Evolutionary conservation across 345 rosid genomes (phyloP).

Genomic region (Melastoma malabathricum): DNA sequence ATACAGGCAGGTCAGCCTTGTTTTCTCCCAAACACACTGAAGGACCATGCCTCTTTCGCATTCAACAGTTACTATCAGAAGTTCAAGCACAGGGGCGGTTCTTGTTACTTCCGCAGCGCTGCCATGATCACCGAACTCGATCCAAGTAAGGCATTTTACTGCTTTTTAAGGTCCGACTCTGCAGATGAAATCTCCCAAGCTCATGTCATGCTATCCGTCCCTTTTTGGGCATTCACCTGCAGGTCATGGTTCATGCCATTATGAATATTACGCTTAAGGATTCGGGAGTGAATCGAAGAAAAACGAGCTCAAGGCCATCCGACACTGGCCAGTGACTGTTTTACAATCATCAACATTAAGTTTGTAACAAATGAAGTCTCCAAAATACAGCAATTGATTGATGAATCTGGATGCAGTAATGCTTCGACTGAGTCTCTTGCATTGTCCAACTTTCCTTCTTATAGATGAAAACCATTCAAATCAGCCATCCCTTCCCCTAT

Average conservation of each 20-base stretch:
- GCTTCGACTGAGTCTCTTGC: too few relatives aligned
- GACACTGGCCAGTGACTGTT: background rate
- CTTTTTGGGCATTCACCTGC: background rate
- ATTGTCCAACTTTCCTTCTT: too few relatives aligned
- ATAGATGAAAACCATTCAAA: too few relatives aligned
- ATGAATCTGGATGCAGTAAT: too few relatives aligned
- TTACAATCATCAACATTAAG: background rate
- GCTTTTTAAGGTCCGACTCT: background rate
- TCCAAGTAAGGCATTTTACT: constrained; percentile 28
- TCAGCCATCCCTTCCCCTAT: too few relatives aligned
- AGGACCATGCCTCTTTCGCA: constrained; percentile 46
- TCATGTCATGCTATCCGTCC: background rate
- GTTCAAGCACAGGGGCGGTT: constrained; percentile 44
- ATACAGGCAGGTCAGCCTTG: constrained; percentile 30
- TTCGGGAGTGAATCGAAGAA: background rate
- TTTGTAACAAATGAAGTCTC: too few relatives aligned
- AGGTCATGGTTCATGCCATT: constrained; percentile 16
- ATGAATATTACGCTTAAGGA: constrained; percentile 4
- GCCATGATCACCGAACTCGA: constrained; percentile 48
- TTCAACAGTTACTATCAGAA: constrained; percentile 51
- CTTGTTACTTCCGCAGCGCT: constrained; percentile 49
- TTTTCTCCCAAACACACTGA: constrained; percentile 28
- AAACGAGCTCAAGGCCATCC: too few relatives aligned
- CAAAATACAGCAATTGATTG: too few relatives aligned
- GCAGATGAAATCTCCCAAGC: background rate